Evolutionary conservation across 768 basidiomycete species (phyloP).

Genomic region (Russula compacta): DNA sequence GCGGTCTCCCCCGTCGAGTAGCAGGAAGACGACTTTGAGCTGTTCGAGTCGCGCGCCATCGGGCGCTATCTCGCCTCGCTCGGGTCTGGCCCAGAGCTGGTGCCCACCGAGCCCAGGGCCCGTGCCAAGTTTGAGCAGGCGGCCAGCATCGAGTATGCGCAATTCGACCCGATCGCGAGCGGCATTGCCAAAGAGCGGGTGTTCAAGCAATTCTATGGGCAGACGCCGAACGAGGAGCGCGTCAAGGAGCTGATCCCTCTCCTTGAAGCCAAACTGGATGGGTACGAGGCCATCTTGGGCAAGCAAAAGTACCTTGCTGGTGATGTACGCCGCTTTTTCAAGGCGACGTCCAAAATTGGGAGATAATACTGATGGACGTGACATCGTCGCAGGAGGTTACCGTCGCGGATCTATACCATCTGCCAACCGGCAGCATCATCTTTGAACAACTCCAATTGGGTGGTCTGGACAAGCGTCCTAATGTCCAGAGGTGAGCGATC

Average conservation of each 20-base stretch:
- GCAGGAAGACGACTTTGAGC: slow-evolving; percentile 24
- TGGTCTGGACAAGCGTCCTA: not conserved
- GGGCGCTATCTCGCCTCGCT: slow-evolving; percentile 21
- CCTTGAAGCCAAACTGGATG: slow-evolving; percentile 5
- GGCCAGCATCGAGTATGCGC: slow-evolving; percentile 22
- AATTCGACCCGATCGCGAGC: not conserved
- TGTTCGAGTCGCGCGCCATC: slow-evolving; percentile 27
- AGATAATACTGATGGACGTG: not conserved
- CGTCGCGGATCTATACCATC: slow-evolving; percentile 9
- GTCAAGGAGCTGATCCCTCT: not conserved
- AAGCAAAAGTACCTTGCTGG: slow-evolving; percentile 16
- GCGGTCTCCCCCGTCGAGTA: not conserved
- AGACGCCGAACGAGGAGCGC: not conserved
- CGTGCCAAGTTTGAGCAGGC: slow-evolving; percentile 26
- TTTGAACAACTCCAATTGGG: not conserved
- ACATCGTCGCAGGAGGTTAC: not conserved
- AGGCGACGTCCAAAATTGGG: too few species aligned
- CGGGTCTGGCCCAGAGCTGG: slow-evolving; percentile 21
- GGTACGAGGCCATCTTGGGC: not conserved
- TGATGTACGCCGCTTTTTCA: not conserved
- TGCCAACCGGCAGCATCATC: not conserved
- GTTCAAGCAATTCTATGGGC: not conserved
- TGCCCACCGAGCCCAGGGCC: slow-evolving; percentile 20
- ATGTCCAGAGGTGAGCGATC: not conserved
- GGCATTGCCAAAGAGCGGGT: not conserved